Evolutionary conservation across 2,329 filamentous ascomycete species (phyloP), one percentile per base, ranked within the genome.

Genomic region (Fusarium illudens): DNA sequence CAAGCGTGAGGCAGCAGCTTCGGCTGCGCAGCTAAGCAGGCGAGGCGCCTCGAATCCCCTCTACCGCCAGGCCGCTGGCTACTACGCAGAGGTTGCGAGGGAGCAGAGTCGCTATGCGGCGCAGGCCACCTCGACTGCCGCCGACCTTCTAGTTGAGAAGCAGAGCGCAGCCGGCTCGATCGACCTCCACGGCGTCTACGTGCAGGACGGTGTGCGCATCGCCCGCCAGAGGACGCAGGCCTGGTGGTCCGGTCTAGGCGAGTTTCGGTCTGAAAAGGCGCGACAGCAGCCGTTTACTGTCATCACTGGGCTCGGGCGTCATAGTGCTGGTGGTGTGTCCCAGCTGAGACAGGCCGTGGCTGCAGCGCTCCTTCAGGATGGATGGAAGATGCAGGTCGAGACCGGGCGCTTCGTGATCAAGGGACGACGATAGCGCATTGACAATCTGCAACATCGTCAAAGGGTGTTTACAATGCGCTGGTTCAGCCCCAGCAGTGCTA

Each of bases 151-250:
- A 4, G 94, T 95, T 1, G 84, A 89, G 11, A 75, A 80, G 10
- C 90, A 94, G 74, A 94, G 92, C 52, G 84, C 84, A 0, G 62
- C 76, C 2, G 82, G 79, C 1, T 81, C 84, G 19, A 82, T 96
- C 8, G 95, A 98, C 77, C 82, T 98, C 25, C 95, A 98, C 76
- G 93, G 93, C 6, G 88, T 97, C 6, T 89, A 85, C 44, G 94
- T 97, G 2, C 83, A 89, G 50, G 92, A 97, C 76, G 95, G 92
- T 2, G 89, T 94, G 29, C 84, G 92, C 4, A 97, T 97, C 67
- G 89, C 92, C 2, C 85, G 86, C 29, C 84, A 89, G 48, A 85
- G 84, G 34, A 90, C 92, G 0, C 83, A 86, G 67, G 76, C 76
- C 10, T 98, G 95, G 95, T 97, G 94, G 94, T 81, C 87, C 17